Percentiles rank a stretch among this genome's conserved stretches.
Evolutionary conservation across 148 eudicot species (phyloP).

Genomic region (Vaccinium vitisidaea): DNA sequence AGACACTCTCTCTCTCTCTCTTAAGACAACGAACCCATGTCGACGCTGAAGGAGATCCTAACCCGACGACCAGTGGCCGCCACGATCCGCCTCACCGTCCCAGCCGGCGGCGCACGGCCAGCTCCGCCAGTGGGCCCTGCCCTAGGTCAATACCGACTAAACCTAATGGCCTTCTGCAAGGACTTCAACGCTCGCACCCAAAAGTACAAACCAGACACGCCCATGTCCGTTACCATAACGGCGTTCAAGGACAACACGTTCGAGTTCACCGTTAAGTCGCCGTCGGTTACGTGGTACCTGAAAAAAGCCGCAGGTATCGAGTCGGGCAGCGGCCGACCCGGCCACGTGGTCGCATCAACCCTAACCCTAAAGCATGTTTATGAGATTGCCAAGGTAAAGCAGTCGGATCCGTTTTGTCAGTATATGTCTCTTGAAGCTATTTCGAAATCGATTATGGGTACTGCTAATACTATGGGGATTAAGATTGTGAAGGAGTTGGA

Average conservation of each 20-base stretch:
- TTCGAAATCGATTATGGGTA: conserved; percentile 72
- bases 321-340: conserved; percentile 58
- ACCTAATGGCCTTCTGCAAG: conserved; percentile 91
- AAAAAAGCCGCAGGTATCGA: conserved; percentile 87
- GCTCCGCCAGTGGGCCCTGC: conserved; percentile 91
- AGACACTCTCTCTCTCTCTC: not conserved
- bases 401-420: conserved; percentile 57
- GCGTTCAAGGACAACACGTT: conserved; percentile 86
- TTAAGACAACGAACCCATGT: conserved; percentile 22
- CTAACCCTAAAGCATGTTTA: conserved; percentile 67
- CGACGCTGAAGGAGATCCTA: conserved; percentile 64
- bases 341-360: conserved; percentile 59
- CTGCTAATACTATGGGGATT: conserved; percentile 86
- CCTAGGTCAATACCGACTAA: conserved; percentile 70
- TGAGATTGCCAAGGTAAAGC: conserved; percentile 86
- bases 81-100: conserved; percentile 85
- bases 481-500: conserved; percentile 64
- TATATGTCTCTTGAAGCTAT: conserved; percentile 69
- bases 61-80: conserved; percentile 71
- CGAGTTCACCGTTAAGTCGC: conserved; percentile 72
- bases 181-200: conserved; percentile 93
- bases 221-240: conserved; percentile 71
- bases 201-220: conserved; percentile 79
- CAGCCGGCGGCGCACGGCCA: conserved; percentile 77
- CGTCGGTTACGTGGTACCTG: conserved; percentile 74